Percentiles rank a stretch among this genome's conserved stretches.
Evolutionary conservation across 148 eudicot genomes (phyloP).

Genomic region (Heliosperma pusillum): DNA sequence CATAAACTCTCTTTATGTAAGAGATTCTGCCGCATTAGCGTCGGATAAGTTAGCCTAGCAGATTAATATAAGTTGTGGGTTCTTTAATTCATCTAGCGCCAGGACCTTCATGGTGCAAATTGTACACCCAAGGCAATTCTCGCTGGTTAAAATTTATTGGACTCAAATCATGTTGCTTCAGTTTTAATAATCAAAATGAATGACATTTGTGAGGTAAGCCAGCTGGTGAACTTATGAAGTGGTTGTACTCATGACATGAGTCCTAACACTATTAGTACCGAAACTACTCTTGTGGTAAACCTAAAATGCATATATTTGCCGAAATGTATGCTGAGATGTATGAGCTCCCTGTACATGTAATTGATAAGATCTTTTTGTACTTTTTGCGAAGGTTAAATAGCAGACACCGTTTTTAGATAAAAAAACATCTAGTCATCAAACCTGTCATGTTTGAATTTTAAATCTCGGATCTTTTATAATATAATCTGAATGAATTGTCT

Average conservation of each 20-base stretch:
- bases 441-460: background rate
- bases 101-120: background rate
- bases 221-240: background rate
- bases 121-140: background rate
- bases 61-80: background rate
- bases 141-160: background rate
- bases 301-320: background rate
- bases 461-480: background rate
- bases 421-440: background rate
- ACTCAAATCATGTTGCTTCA: background rate
- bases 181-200: background rate
- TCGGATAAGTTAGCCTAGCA: background rate
- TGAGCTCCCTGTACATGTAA: background rate
- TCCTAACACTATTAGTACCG: background rate
- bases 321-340: background rate
- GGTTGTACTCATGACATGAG: background rate
- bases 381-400: background rate
- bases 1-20: background rate
- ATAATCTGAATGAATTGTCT: background rate
- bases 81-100: background rate
- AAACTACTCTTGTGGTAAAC: background rate
- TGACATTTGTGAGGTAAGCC: background rate
- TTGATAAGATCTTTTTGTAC: background rate
- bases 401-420: background rate
- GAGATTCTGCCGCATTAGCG: background rate